These are phyloP conservation scores for Teratosphaeria epicoccoides DNA, from an alignment of 2,329 filamentous ascomycete species.

Conservation along the genomic window DNA sequence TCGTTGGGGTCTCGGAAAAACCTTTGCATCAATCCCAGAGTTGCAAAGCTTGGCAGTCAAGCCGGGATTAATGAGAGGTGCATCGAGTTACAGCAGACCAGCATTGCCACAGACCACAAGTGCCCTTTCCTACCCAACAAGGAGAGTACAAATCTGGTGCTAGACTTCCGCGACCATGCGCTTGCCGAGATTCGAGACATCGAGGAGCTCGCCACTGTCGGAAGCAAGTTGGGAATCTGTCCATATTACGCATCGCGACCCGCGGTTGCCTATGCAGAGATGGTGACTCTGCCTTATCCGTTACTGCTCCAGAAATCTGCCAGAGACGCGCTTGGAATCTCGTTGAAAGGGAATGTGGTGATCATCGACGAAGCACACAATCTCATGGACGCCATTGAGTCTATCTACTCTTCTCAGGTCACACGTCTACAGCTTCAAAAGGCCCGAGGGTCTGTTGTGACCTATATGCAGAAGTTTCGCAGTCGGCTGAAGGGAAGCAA, in stretches of 20 bases:
- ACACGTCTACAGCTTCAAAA: conserved; percentile 60
- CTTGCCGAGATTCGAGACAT: conserved; percentile 84
- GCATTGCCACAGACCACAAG: conserved; percentile 49
- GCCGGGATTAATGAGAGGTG: conserved; percentile 90
- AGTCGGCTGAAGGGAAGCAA: conserved; percentile 85
- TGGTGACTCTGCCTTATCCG: conserved; percentile 87
- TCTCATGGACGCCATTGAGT: conserved; percentile 85
- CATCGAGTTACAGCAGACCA: conserved; percentile 73
- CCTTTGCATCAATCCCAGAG: conserved; percentile 78
- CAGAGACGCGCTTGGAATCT: conserved; percentile 76
- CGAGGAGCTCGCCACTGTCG: conserved; percentile 73
- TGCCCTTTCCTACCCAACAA: conserved; percentile 72
- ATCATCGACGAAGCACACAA: conserved; percentile 97
- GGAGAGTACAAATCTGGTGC: conserved; percentile 58
- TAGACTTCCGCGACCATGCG: conserved; percentile 75
- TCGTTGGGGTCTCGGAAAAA: conserved; percentile 79
- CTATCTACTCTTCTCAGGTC: conserved; percentile 72
- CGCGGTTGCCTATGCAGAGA: conserved; percentile 63
- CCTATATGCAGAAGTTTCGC: conserved; percentile 79
- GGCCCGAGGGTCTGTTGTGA: conserved; percentile 63
- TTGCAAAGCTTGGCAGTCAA: conserved; percentile 56
- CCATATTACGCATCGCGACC: conserved; percentile 93
- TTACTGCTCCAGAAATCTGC: conserved; percentile 78
- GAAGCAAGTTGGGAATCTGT: conserved; percentile 70
- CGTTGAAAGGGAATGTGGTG: conserved; percentile 77